phyloP scores from a whole-genome alignment of 768 basidiomycete species.

The Hysterangium stoloniferum region DNA sequence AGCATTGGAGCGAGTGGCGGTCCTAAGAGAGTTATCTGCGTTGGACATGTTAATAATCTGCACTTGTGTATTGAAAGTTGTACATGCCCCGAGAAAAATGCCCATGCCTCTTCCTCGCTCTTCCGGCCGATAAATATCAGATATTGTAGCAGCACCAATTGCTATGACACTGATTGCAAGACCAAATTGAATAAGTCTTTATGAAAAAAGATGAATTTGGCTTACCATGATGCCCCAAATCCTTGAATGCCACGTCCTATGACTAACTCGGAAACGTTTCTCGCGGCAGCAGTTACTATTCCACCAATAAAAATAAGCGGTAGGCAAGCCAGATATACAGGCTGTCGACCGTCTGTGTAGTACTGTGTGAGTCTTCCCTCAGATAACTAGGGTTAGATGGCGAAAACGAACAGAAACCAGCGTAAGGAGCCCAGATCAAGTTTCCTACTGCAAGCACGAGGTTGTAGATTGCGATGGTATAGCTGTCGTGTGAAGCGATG shows the following conservation, averaged over 20 bases:
- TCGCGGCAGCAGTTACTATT: slow-evolving; percentile 47
- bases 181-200: not conserved
- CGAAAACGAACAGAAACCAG: slow-evolving; percentile 37
- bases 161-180: not conserved
- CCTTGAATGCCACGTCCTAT: slow-evolving; percentile 59
- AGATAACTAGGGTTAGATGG: not conserved
- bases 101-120: slow-evolving; percentile 37
- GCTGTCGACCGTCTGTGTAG: slow-evolving; percentile 53
- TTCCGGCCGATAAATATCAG: slow-evolving; percentile 19
- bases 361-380: not conserved
- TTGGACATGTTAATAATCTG: not conserved
- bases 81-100: slow-evolving; percentile 33
- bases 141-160: slow-evolving; percentile 42
- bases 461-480: not conserved
- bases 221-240: slow-evolving; percentile 40
- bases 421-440: slow-evolving; percentile 44
- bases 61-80: not conserved
- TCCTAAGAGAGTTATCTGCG: slow-evolving; percentile 25
- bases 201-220: not conserved
- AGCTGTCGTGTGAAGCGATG: not conserved
- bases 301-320: slow-evolving; percentile 54
- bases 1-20: slow-evolving; percentile 14
- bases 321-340: slow-evolving; percentile 49
- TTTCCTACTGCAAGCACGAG: slow-evolving; percentile 37
- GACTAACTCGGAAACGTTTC: slow-evolving; percentile 40